Percentiles rank a stretch among this genome's conserved stretches.
Evolutionary conservation across 176 grass and related monocot species (phyloP).

Genomic region (Stipa capillata): DNA sequence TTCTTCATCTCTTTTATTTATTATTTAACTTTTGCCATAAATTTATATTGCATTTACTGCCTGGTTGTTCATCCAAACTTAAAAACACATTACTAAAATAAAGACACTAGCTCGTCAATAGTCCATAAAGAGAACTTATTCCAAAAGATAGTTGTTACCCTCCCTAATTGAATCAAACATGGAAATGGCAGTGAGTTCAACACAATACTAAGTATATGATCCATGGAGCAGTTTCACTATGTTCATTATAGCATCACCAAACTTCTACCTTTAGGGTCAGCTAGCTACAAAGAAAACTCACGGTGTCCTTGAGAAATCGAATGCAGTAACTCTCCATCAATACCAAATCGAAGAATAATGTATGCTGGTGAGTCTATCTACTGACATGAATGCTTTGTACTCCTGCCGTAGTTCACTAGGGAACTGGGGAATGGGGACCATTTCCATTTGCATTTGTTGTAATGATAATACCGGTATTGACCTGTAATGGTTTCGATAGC

Average conservation of each 20-base stretch:
- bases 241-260: not conserved
- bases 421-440: not conserved
- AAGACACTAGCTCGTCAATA: too few species aligned
- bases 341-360: conserved; percentile 12
- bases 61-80: too few species aligned
- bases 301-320: not conserved
- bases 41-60: too few species aligned
- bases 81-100: too few species aligned
- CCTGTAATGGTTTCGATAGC: not conserved
- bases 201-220: not conserved
- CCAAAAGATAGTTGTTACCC: not conserved
- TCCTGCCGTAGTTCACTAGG: not conserved
- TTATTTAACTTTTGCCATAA: too few species aligned
- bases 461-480: not conserved
- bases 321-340: conserved; percentile 11
- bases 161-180: not conserved
- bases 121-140: not conserved
- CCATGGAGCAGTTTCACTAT: not conserved
- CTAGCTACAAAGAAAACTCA: not conserved
- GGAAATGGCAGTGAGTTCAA: not conserved
- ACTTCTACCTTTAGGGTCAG: not conserved
- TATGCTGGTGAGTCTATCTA: not conserved
- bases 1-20: too few species aligned
- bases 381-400: conserved; percentile 18
- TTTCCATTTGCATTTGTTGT: conserved; percentile 9